These are phyloP conservation scores for Rhizoclosmatium globosum DNA, from an alignment of 192 early-diverging fungal genomes.

Conservation along the genomic window DNA sequence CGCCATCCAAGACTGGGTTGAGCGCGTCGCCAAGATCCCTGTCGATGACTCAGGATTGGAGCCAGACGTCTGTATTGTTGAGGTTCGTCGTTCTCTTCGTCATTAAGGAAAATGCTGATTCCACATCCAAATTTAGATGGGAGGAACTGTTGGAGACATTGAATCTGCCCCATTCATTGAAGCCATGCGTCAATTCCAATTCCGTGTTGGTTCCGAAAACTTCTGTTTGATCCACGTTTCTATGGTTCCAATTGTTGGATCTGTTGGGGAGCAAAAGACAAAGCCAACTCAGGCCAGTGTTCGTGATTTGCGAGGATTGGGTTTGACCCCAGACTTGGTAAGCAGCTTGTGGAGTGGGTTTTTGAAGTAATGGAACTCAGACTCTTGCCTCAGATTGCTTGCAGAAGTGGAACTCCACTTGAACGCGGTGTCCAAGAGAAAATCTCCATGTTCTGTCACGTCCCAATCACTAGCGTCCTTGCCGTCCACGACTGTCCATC, in stretches of 20 bases:
- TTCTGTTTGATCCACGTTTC: constrained; percentile 98
- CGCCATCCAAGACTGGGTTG: constrained; percentile 98
- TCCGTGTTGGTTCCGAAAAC: constrained; percentile 98
- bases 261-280: constrained; percentile 99
- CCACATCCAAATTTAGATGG: constrained; percentile 55
- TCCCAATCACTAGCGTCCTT: constrained; percentile 89
- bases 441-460: constrained; percentile 99
- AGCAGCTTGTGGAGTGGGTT: constrained; percentile 8
- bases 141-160: constrained; percentile 98
- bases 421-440: constrained; percentile 86
- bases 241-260: constrained; percentile 94
- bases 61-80: constrained; percentile 98
- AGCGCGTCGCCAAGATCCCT: constrained; percentile 90
- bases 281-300: constrained; percentile 99
- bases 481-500: constrained; percentile 97
- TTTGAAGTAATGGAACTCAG: neutral
- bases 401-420: constrained; percentile 86
- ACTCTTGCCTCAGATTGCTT: constrained; percentile 76
- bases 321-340: constrained; percentile 90
- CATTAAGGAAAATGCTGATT: neutral
- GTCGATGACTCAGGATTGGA: constrained; percentile 81
- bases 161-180: constrained; percentile 99
- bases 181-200: constrained; percentile 99
- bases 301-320: constrained; percentile 92
- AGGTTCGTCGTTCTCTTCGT: constrained; percentile 56